Conservation (phyloP, 306 rosid genomes). For the Begonia fuchsioides region DNA sequence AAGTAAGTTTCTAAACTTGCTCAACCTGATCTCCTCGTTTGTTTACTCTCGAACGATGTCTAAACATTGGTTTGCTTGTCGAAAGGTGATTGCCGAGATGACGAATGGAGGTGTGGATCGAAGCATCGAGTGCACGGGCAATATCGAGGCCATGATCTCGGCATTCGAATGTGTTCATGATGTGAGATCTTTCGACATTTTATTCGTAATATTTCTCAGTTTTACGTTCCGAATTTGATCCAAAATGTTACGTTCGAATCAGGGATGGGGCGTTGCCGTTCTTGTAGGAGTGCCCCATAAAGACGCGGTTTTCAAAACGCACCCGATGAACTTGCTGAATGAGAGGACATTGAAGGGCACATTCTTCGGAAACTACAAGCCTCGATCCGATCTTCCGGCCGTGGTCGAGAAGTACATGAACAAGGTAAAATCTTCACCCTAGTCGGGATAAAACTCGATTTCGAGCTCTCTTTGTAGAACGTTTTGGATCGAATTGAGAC, state of each 20-base stretch:
- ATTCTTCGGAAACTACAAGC: conserved; percentile 45
- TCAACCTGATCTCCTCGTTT: neutral
- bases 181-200: conserved; percentile 13
- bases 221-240: too few relatives aligned
- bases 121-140: conserved; percentile 38
- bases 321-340: conserved; percentile 23
- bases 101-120: conserved; percentile 44
- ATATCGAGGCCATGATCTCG: conserved; percentile 28
- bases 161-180: conserved; percentile 49
- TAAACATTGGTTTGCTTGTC: neutral
- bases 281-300: conserved; percentile 36
- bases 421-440: conserved; percentile 16
- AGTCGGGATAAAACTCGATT: too few relatives aligned
- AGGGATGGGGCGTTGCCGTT: conserved; percentile 50
- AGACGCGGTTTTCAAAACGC: conserved; percentile 28
- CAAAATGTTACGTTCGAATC: too few relatives aligned
- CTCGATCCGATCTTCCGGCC: conserved; percentile 26
- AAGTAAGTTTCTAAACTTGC: conserved; percentile 11
- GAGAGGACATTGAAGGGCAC: conserved; percentile 40
- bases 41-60: neutral
- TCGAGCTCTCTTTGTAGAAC: neutral
- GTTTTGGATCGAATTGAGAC: too few relatives aligned
- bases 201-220: too few relatives aligned
- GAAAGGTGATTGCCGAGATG: conserved; percentile 30
- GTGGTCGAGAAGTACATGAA: conserved; percentile 41